Percentiles rank a stretch among this genome's conserved stretches.
Evolutionary conservation across 768 basidiomycete genomes (phyloP).

Genomic region (Paxillus involutus): DNA sequence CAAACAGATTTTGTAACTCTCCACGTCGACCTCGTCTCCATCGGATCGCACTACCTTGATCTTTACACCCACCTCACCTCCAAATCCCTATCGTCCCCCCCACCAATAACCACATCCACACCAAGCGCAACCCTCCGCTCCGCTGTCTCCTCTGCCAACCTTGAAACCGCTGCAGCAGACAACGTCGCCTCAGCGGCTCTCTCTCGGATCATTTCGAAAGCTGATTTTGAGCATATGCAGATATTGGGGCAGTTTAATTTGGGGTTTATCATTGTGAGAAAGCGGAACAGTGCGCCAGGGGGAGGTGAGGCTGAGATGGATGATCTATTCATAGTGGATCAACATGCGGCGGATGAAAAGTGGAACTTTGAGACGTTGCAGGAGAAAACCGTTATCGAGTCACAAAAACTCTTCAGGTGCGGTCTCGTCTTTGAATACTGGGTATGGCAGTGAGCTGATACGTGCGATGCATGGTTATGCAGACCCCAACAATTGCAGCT

Average conservation of each 20-base stretch:
- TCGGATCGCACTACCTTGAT: constrained; percentile 23
- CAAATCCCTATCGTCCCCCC: not conserved
- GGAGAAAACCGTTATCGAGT: constrained; percentile 83
- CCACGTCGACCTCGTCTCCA: constrained; percentile 16
- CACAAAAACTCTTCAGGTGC: constrained; percentile 81
- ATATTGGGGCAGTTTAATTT: constrained; percentile 94
- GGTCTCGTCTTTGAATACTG: constrained; percentile 19
- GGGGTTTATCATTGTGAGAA: constrained; percentile 88
- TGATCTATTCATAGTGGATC: constrained; percentile 95
- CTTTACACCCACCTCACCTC: constrained; percentile 9
- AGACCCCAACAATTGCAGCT: constrained; percentile 81
- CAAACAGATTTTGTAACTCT: constrained; percentile 15
- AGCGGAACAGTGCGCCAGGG: constrained; percentile 34
- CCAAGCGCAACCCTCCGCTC: constrained; percentile 18
- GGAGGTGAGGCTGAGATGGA: constrained; percentile 44
- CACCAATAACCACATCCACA: not conserved
- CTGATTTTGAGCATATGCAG: constrained; percentile 82
- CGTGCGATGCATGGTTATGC: not conserved
- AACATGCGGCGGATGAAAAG: constrained; percentile 98
- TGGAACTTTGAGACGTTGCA: constrained; percentile 97
- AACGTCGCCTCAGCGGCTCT: constrained; percentile 64
- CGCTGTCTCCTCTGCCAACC: constrained; percentile 27
- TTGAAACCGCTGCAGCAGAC: constrained; percentile 46
- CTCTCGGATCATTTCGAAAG: constrained; percentile 81
- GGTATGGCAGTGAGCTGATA: not conserved